phyloP scores from a whole-genome alignment of 2,329 filamentous ascomycete species.

The Penicillium expansum region DNA sequence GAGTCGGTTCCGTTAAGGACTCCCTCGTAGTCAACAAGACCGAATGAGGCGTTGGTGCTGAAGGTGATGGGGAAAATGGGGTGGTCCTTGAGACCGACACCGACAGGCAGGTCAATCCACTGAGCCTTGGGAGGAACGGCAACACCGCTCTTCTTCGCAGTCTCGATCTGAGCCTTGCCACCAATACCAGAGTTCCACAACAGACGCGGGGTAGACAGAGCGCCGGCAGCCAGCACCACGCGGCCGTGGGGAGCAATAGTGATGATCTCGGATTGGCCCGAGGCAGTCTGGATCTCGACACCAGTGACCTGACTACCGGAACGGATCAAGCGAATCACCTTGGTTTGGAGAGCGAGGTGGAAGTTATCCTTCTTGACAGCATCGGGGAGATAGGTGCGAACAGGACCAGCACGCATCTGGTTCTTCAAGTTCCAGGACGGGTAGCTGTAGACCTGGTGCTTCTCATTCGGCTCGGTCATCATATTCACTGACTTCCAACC shows the following conservation, averaged over 20 bases:
- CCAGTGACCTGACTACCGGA: slow-evolving; percentile 62
- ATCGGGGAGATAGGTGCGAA: slow-evolving; percentile 68
- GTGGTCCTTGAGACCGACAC: slow-evolving; percentile 50
- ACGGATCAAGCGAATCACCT: slow-evolving; percentile 66
- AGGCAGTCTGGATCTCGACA: slow-evolving; percentile 26
- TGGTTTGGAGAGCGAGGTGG: slow-evolving; percentile 63
- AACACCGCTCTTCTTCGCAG: slow-evolving; percentile 46
- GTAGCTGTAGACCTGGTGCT: slow-evolving; percentile 64
- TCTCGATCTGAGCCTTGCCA: slow-evolving; percentile 49
- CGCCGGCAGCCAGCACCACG: slow-evolving; percentile 66
- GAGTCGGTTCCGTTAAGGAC: slow-evolving; percentile 21
- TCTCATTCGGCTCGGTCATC: slow-evolving; percentile 58
- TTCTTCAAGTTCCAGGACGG: slow-evolving; percentile 66
- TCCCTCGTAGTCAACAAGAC: slow-evolving; percentile 15
- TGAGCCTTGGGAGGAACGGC: slow-evolving; percentile 42
- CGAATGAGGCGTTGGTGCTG: slow-evolving; percentile 21
- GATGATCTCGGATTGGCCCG: slow-evolving; percentile 56
- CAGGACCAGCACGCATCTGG: slow-evolving; percentile 66
- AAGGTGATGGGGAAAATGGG: slow-evolving; percentile 25
- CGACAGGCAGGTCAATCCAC: slow-evolving; percentile 54
- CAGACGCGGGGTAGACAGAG: slow-evolving; percentile 68
- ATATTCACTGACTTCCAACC: slow-evolving; percentile 64
- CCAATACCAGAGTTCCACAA: slow-evolving; percentile 69
- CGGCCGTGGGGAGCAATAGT: slow-evolving; percentile 61
- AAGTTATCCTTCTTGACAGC: slow-evolving; percentile 63